Evolutionary conservation across 176 grass and related monocot species (phyloP), one percentile per base, ranked within the genome.

Genomic region (Stipa capillata): DNA sequence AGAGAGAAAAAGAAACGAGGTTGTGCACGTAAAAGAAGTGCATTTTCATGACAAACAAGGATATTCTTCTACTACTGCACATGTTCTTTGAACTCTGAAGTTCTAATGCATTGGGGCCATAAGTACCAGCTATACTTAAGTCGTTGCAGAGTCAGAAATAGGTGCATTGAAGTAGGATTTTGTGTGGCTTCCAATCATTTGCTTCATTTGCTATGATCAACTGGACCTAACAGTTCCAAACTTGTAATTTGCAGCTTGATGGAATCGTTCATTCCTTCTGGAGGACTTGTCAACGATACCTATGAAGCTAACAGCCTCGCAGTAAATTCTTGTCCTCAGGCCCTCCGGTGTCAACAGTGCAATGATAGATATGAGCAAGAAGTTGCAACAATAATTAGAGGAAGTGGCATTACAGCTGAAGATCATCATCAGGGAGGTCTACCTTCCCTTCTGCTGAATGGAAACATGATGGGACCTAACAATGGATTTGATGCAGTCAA

Each of bases 291-390:
- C 28, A 63, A 84, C 16, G 78, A 89, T 79, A 33, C 70, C 44
- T 89, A 61, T 36, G 81, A 87, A 34, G 34, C 65, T 55, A 86
- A 87, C 35, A 73, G 44, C 70, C 35, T 90, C 21, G 12, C 68
- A 39, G 73, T 35, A 52, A 85, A 53, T 85, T 73, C 79, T 7
- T 88, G 85, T 52, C 83, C 87, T 45, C 77, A 85, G 39, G 63
- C 66, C 12, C 70, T 88, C 48, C 84, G 69, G 18, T 98, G 88
- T 87, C 85, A 89, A 56, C 84, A 87, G 18, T 98, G 90, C 63
- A 92, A 93, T n/a, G 84, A 93, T 31, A 91, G 68, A 68, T 99
- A 87, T 54, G 88, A 99, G 27, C 88, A 99, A 64, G 96, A 98
- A 82, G 87, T 77, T 56, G 43, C 88, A 73, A 85, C 85, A 47